Conservation (phyloP, 2,329 filamentous ascomycete species). For the Scedosporium dehoogii region DNA sequence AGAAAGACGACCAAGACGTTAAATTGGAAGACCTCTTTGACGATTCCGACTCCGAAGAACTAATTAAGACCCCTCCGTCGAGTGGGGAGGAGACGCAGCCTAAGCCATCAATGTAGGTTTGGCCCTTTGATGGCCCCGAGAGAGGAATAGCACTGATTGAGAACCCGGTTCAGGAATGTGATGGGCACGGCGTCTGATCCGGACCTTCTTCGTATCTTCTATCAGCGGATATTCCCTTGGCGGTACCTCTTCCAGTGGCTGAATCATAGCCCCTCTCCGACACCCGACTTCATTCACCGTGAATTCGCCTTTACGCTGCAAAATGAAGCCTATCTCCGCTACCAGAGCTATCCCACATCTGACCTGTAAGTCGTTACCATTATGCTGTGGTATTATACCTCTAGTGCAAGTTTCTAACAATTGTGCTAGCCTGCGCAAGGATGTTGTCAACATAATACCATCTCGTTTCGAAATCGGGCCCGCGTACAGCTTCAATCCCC, state of each 20-base stretch:
- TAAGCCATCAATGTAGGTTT: neutral
- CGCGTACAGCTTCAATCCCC: slow-evolving; percentile 89
- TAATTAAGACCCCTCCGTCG: slow-evolving; percentile 31
- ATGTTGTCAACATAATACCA: slow-evolving; percentile 78
- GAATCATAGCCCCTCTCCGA: slow-evolving; percentile 81
- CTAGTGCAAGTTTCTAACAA: neutral
- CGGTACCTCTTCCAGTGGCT: slow-evolving; percentile 94
- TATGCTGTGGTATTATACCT: neutral
- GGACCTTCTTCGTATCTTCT: slow-evolving; percentile 82
- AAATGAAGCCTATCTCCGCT: slow-evolving; percentile 85
- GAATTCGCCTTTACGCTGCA: slow-evolving; percentile 95
- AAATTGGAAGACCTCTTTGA: slow-evolving; percentile 20
- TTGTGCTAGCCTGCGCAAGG: slow-evolving; percentile 63
- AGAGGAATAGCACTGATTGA: neutral
- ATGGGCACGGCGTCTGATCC: slow-evolving; percentile 9
- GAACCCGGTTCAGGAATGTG: neutral
- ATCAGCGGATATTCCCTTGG: slow-evolving; percentile 92
- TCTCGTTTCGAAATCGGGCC: slow-evolving; percentile 97
- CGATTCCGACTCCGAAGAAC: slow-evolving; percentile 49
- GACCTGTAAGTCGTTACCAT: slow-evolving; percentile 32
- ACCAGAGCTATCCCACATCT: slow-evolving; percentile 57
- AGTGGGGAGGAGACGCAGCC: slow-evolving; percentile 12
- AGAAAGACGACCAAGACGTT: slow-evolving; percentile 4
- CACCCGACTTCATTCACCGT: slow-evolving; percentile 80
- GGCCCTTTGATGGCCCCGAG: neutral